Evolutionary conservation across 2,329 filamentous ascomycete genomes (phyloP).

Genomic region (Epichloe bromicola): DNA sequence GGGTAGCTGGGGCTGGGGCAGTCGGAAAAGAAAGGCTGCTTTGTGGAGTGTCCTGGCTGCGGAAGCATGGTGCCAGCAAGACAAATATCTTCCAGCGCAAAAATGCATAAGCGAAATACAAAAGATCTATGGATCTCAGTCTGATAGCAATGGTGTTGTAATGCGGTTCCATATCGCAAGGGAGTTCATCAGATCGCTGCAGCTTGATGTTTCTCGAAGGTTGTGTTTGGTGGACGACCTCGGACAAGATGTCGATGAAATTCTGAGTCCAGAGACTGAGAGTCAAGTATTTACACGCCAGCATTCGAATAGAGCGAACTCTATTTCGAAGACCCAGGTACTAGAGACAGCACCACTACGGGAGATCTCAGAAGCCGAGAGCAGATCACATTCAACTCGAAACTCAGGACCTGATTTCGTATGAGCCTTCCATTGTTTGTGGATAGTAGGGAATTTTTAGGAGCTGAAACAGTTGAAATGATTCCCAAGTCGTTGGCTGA

Average conservation of each 20-base stretch:
- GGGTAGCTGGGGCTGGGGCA: conserved; percentile 54
- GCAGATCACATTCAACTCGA: not conserved
- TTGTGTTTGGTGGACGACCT: conserved; percentile 21
- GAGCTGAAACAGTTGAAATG: no score
- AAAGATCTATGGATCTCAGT: conserved; percentile 37
- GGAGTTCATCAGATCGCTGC: conserved; percentile 38
- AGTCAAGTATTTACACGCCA: conserved; percentile 39
- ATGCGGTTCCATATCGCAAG: conserved; percentile 36
- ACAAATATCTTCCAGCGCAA: conserved; percentile 66
- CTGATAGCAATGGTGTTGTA: conserved; percentile 34
- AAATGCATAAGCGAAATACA: conserved; percentile 60
- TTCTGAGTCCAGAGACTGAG: conserved; percentile 19
- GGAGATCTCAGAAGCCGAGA: conserved; percentile 11
- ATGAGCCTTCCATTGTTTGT: not conserved
- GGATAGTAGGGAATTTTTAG: not conserved
- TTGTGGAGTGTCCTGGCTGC: conserved; percentile 78
- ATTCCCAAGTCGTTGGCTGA: no score
- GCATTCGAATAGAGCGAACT: conserved; percentile 15
- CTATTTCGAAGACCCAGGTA: conserved; percentile 14
- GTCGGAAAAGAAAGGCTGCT: conserved; percentile 69
- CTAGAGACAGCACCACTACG: conserved; percentile 37
- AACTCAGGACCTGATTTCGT: not conserved
- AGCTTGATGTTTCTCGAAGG: conserved; percentile 35
- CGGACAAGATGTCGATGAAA: conserved; percentile 21
- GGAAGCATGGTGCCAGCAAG: conserved; percentile 69